Evolutionary conservation across 768 basidiomycete species (phyloP), one percentile per base, ranked within the genome.

Genomic region (Boletellus emodensis): DNA sequence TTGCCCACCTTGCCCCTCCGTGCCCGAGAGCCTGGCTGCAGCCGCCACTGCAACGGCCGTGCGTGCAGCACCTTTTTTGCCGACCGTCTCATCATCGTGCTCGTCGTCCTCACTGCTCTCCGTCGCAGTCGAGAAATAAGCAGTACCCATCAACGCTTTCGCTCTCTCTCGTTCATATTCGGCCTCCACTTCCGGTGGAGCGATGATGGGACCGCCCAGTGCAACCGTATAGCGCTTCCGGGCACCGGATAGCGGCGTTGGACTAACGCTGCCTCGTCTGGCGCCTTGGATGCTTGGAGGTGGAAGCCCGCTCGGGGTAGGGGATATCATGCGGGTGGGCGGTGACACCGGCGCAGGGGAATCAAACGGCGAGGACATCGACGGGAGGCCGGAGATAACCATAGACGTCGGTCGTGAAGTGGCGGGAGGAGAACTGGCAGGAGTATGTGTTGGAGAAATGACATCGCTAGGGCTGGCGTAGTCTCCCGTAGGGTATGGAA

Each of bases 161-260:
- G 54, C 40, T 13, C 44, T 24, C 46, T 71, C 69, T 0, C 62
- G 67, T 28, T 67, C 62, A 44, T 63, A 61, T 4, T 66, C 69
- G 9, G 59, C 54, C 33, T 57, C 66, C 46, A 55, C 56, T 42
- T 57, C 69, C 26, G 55, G 62, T 51, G 58, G 66, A 34, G 60
- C 71, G 54, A 81, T 76, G 52, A 89, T 82, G 0, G 87, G 84
- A 3, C 80, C 85, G 10, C 88, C 89, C 0, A 93, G 76, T 1
- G 90, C 90, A 30, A 92, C 90, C 0, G 90, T 92, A 62, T 93
- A 92, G 35, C 90, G 77, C 61, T 93, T 93, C 52, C 90, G 58
- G 17, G 52, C 56, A 2, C 40, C 72, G 2, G 75, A 68, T 0
- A 79, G 70, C 2, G 90, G 88, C 3, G 87, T 89, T 2, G 84